These are phyloP conservation scores for Volvox reticuliferus DNA, from an alignment of 139 green algal genomes.

Conservation along the genomic window DNA sequence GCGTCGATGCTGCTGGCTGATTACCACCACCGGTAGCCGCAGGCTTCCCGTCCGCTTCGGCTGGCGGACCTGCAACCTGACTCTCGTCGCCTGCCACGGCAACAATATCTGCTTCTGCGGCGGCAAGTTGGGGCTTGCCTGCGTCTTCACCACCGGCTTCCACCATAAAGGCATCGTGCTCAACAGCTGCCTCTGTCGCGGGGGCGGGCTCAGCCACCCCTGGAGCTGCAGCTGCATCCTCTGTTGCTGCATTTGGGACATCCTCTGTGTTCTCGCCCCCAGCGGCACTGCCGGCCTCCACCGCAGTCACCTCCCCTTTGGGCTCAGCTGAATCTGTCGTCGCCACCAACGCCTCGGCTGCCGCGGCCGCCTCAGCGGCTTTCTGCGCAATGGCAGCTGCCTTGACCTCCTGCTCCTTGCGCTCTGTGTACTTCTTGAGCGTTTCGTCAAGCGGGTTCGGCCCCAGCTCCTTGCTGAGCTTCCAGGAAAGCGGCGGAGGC, in stretches of 20 bases:
- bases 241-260: not conserved
- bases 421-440: constrained; percentile 28
- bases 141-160: not conserved
- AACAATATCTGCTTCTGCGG: not conserved
- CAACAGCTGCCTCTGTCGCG: not conserved
- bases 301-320: not conserved
- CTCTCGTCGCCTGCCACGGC: not conserved
- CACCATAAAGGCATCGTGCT: not conserved
- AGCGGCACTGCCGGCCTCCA: not conserved
- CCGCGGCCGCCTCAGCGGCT: not conserved
- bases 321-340: not conserved
- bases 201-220: not conserved
- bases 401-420: constrained; percentile 28
- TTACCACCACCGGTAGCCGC: not conserved
- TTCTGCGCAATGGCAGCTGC: constrained; percentile 7
- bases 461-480: constrained; percentile 28
- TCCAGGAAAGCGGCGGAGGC: constrained; percentile 51
- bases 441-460: constrained; percentile 24
- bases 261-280: not conserved
- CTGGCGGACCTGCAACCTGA: not conserved
- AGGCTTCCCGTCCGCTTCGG: not conserved
- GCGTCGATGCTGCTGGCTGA: not conserved
- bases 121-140: not conserved
- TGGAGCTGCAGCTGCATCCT: constrained; percentile 1
- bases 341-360: not conserved